Percentiles rank a stretch among this genome's conserved stretches.
Conservation (phyloP, 805 yeast species). For the Candida pseudoglaebosa region DNA sequence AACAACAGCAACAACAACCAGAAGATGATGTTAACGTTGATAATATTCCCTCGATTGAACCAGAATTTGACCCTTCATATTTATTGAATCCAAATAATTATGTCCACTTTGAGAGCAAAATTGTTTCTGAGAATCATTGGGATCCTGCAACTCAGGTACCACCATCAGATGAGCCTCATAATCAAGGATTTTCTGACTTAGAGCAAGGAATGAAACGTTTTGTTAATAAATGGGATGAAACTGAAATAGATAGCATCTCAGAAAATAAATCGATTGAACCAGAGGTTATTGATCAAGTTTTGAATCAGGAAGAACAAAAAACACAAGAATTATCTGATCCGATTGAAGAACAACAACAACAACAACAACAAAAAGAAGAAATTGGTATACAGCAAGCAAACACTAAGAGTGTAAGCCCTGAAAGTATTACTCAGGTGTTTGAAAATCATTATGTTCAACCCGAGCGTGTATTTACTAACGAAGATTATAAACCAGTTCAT, state of each 20-base stretch:
- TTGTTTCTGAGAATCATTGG: slow-evolving; percentile 32
- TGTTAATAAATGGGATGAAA: slow-evolving; percentile 28
- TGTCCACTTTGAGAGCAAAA: slow-evolving; percentile 15
- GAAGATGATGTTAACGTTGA: neutral
- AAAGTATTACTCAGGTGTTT: neutral
- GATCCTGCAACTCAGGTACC: slow-evolving; percentile 43
- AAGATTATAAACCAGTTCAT: slow-evolving; percentile 30
- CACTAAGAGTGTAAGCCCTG: neutral
- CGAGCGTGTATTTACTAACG: slow-evolving; percentile 29
- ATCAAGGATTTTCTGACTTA: slow-evolving; percentile 7
- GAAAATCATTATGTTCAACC: slow-evolving; percentile 17
- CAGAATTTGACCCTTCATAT: slow-evolving; percentile 14
- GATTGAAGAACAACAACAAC: neutral
- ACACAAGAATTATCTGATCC: neutral
- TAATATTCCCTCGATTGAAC: neutral
- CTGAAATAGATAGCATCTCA: neutral
- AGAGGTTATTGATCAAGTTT: neutral
- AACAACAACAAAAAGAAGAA: slow-evolving; percentile 1
- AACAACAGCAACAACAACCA: neutral
- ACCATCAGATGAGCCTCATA: slow-evolving; percentile 20
- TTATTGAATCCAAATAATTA: slow-evolving; percentile 31
- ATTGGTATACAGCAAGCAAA: neutral
- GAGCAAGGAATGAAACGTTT: slow-evolving; percentile 14
- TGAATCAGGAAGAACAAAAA: neutral
- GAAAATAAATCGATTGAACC: neutral